phyloP scores from a whole-genome alignment of 805 yeast species.

The Metschnikowia orientalis region DNA sequence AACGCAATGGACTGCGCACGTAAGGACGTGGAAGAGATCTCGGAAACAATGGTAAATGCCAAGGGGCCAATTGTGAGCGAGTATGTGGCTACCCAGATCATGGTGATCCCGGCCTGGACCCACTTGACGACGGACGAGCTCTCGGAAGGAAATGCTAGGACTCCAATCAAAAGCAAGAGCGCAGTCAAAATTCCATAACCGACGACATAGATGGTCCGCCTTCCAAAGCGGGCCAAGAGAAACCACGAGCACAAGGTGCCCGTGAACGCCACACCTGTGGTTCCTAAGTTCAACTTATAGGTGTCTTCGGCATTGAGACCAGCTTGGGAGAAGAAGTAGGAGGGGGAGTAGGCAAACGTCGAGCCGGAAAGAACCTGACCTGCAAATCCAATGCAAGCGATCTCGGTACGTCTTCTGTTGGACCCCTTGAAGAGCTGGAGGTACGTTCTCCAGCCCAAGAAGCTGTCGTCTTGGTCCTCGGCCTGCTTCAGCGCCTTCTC shows the following conservation, averaged over 20 bases:
- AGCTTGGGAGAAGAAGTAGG: conserved; percentile 12
- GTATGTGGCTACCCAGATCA: conserved; percentile 12
- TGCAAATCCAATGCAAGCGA: conserved; percentile 10
- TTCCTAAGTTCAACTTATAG: conserved; percentile 13
- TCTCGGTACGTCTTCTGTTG: conserved; percentile 9
- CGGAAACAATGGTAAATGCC: conserved; percentile 12
- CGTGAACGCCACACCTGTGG: conserved; percentile 10
- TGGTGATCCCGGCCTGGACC: conserved; percentile 23
- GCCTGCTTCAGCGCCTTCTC: conserved; percentile 24
- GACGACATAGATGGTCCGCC: conserved; percentile 8
- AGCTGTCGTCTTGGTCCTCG: conserved; percentile 20
- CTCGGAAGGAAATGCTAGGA: conserved; percentile 15
- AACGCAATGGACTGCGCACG: conserved; percentile 12
- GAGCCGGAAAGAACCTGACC: conserved; percentile 12
- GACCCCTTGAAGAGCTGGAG: conserved; percentile 7
- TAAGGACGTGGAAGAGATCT: conserved; percentile 10
- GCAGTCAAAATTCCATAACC: conserved; percentile 4
- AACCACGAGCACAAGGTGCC: conserved; percentile 13
- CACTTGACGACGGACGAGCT: conserved; percentile 18
- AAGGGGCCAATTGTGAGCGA: conserved; percentile 10
- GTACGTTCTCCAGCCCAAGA: conserved; percentile 25
- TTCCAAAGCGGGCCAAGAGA: conserved; percentile 6
- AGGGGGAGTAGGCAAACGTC: conserved; percentile 11
- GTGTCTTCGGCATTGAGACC: conserved; percentile 8
- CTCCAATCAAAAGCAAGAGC: conserved; percentile 9